Conservation (phyloP, 2,329 filamentous ascomycete species). For the Samsoniella hepiali region DNA sequence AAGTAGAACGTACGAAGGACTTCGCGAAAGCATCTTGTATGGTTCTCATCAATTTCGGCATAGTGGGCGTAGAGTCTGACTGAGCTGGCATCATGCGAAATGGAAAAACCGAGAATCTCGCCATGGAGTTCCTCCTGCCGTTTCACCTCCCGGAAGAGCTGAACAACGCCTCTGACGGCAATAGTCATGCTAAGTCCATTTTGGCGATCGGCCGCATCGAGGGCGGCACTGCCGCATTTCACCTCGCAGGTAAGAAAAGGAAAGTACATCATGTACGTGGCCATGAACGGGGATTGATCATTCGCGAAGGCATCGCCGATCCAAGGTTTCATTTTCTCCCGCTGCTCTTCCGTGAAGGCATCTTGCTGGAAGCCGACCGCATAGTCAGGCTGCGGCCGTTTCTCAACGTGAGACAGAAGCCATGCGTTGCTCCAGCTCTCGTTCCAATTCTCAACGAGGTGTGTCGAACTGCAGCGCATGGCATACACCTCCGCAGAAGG, state of each 20-base stretch:
- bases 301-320: conserved; percentile 29
- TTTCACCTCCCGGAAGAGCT: conserved; percentile 34
- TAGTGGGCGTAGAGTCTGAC: conserved; percentile 39
- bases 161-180: conserved; percentile 33
- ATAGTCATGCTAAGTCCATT: conserved; percentile 28
- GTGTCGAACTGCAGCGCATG: neutral
- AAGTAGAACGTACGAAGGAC: conserved; percentile 33
- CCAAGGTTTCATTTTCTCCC: conserved; percentile 36
- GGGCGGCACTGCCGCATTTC: conserved; percentile 37
- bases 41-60: conserved; percentile 30
- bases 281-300: conserved; percentile 40
- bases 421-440: neutral
- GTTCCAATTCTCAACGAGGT: neutral
- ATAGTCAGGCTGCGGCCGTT: conserved; percentile 41
- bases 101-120: conserved; percentile 39
- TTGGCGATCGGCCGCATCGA: conserved; percentile 35
- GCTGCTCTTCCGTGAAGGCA: conserved; percentile 39
- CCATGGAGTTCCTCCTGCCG: conserved; percentile 35
- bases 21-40: conserved; percentile 34
- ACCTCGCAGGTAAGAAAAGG: conserved; percentile 46
- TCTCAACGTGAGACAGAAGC: neutral
- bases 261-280: conserved; percentile 45
- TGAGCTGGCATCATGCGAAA: conserved; percentile 32
- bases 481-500: neutral
- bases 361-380: conserved; percentile 36